Conservation (phyloP, 2,329 filamentous ascomycete species). For the Emergomyces africanus region DNA sequence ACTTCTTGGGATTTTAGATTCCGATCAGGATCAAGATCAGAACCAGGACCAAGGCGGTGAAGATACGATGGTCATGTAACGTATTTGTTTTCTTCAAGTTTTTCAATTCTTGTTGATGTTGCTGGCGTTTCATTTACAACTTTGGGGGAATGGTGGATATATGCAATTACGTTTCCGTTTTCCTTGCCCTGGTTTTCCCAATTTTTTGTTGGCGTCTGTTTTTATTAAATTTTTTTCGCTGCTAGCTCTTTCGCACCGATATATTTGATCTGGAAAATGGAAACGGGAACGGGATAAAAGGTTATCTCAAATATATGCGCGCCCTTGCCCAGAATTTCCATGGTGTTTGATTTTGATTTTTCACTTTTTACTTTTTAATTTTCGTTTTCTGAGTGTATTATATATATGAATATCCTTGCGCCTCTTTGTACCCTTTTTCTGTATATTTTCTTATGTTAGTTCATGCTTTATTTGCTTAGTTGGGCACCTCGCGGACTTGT, state of each 20-base stretch:
- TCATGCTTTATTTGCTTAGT: not conserved
- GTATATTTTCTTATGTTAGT: not conserved
- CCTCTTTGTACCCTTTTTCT: not conserved
- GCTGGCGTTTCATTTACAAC: not conserved
- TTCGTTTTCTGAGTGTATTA: not conserved
- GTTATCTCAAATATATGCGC: not conserved
- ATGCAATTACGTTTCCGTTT: not conserved
- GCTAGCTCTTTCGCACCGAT: too few species aligned
- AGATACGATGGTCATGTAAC: slow-evolving; percentile 8
- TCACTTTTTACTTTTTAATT: not conserved
- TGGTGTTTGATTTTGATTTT: not conserved
- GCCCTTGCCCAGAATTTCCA: not conserved
- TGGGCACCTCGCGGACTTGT: not conserved
- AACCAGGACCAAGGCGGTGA: slow-evolving; percentile 10
- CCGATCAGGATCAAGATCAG: slow-evolving; percentile 14
- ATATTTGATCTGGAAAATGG: not conserved
- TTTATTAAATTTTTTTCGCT: not conserved
- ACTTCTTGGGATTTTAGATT: slow-evolving; percentile 47
- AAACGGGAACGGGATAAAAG: not conserved
- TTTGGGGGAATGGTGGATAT: not conserved
- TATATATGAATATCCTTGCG: not conserved
- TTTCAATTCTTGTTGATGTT: not conserved
- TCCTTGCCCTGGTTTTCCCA: not conserved
- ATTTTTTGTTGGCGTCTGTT: not conserved
- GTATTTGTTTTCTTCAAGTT: not conserved